Percentiles rank a stretch among this genome's conserved stretches.
Evolutionary conservation across 2,329 filamentous ascomycete species (phyloP).

Genomic region (Alternaria burnsii): DNA sequence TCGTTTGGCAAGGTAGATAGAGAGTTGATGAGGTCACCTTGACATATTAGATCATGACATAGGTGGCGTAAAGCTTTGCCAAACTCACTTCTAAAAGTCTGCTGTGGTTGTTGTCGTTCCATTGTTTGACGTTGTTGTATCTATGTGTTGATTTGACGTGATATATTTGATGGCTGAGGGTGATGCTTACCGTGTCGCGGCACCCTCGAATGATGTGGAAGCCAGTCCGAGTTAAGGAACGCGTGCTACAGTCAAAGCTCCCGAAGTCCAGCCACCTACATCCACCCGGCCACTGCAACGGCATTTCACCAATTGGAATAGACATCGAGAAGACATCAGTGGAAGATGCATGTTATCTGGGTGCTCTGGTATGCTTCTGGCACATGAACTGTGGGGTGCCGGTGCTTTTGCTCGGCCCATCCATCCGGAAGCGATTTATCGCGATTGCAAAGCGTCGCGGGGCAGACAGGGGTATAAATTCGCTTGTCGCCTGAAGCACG

Average conservation of each 20-base stretch:
- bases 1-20: slow-evolving; percentile 20
- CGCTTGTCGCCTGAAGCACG: too few species aligned
- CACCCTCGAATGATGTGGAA: not conserved
- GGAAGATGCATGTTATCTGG: not conserved
- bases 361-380: not conserved
- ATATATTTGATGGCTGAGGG: not conserved
- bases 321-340: not conserved
- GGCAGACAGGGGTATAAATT: not conserved
- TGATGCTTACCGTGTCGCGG: not conserved
- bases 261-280: not conserved
- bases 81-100: not conserved
- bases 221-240: not conserved
- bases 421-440: not conserved
- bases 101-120: not conserved
- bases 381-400: too few species aligned
- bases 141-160: not conserved
- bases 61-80: not conserved
- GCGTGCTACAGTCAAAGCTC: not conserved
- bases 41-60: slow-evolving; percentile 2
- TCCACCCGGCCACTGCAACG: not conserved
- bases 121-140: not conserved
- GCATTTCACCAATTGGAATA: not conserved
- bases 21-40: slow-evolving; percentile 2
- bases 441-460: slow-evolving; percentile 2
- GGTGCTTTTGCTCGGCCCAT: not conserved